Base-by-base conservation (phyloP, 2,329 filamentous ascomycete species). In the Colletotrichum plurivorum region DNA sequence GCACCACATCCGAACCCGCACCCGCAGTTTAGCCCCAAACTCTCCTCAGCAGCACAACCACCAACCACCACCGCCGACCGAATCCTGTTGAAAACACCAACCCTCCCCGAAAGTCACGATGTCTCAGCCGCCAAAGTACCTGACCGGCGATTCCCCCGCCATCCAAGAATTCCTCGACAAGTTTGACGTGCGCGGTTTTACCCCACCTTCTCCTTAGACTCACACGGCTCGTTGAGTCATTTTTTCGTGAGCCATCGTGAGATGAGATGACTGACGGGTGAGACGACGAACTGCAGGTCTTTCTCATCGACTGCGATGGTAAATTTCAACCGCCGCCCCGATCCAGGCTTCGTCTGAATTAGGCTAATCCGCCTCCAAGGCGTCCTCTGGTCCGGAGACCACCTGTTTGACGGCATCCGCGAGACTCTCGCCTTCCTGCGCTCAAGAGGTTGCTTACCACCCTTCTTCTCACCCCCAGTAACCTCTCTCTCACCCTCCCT, bases 291-390 rank as follows among this genome's bases (percentile, higher is more conserved):
- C 74, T 97, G 94, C 93, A 43, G 67, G 64, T 67, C 18, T 98
- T 99, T 78, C 85, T 99, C 13, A 94, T 99, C 76, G 96, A 99
- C 79, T 99, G 96, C 83, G 96, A 99, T 89, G 96, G 95, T 97
- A 84, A 76, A 77, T 39, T 39, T 59, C 68, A 56, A 45, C 71
- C 43, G 15, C 51, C 12, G 56, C 31, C 61, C 75, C 6, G n/a
- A 13, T 43, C 16, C 9, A 2, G 31, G 48, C 36, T 20, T 18
- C n/a, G 2, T 60, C 16, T 9, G 51, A 58, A 59, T 27, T 36
- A 45, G 16, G 43, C 66, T 65, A 15, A 69, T 55, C 27, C 51
- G 13, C n/a, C 46, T 25, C 55, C 56, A 82, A 97, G 95, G 95
- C 78, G 96, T 99, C 45, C 85, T 99, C 69, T 99, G 96, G 96